These are phyloP conservation scores for Colletotrichum truncatum DNA, from an alignment of 2,329 filamentous ascomycete species.

Conservation along the genomic window DNA sequence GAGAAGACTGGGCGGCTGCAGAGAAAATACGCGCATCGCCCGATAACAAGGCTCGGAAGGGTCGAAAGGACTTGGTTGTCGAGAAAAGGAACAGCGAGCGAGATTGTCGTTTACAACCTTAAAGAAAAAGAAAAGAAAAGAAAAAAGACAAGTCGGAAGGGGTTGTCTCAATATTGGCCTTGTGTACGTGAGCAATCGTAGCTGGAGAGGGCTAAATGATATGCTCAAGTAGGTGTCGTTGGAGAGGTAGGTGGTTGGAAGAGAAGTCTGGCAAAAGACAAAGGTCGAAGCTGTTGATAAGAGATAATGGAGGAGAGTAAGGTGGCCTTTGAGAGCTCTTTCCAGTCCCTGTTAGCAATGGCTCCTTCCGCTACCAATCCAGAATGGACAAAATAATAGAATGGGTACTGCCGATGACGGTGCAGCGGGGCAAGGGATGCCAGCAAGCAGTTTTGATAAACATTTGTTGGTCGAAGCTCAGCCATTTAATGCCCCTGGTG, in stretches of 20 bases:
- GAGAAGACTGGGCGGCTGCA: neutral
- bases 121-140: too few relatives aligned
- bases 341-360: neutral
- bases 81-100: too few relatives aligned
- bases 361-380: neutral
- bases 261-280: too few relatives aligned
- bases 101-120: too few relatives aligned
- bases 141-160: too few relatives aligned
- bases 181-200: too few relatives aligned
- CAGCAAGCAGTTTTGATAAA: neutral
- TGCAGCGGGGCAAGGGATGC: neutral
- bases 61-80: neutral
- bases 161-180: too few relatives aligned
- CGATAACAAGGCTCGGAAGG: neutral
- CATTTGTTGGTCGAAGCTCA: neutral
- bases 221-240: neutral
- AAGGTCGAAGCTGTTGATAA: too few relatives aligned
- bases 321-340: neutral
- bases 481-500: too few relatives aligned
- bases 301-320: neutral
- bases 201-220: too few relatives aligned
- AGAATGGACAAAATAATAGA: neutral
- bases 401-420: neutral
- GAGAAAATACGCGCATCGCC: constrained; percentile 7
- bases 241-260: neutral